Conservation (phyloP, 768 basidiomycete species). For the Boletus subparvulus region DNA sequence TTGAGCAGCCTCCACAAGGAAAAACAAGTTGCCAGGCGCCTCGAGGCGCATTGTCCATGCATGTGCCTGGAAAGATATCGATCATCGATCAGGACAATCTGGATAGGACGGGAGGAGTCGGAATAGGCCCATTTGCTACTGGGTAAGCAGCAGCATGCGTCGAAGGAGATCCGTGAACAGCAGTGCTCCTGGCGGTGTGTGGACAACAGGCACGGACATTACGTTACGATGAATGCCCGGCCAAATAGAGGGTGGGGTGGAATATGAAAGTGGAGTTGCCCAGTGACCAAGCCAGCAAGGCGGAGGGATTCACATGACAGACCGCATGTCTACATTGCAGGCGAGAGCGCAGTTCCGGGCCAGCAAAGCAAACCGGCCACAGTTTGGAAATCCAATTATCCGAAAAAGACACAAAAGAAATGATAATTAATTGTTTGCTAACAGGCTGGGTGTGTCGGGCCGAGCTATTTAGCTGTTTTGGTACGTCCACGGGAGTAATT, state of each 20-base stretch:
- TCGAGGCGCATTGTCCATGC: neutral
- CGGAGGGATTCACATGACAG: constrained; percentile 11
- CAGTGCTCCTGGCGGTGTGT: neutral
- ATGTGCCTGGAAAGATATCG: constrained; percentile 12
- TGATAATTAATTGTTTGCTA: neutral
- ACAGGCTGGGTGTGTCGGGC: constrained; percentile 13
- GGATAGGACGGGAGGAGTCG: constrained; percentile 14
- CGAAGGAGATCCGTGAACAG: no score
- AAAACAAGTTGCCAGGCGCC: neutral
- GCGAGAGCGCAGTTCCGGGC: neutral
- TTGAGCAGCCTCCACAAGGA: neutral
- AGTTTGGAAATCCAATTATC: constrained; percentile 6
- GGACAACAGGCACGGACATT: neutral
- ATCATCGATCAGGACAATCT: constrained; percentile 9
- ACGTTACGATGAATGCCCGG: neutral
- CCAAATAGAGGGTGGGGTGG: constrained; percentile 3
- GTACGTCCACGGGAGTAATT: constrained; percentile 20
- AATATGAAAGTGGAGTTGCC: constrained; percentile 10
- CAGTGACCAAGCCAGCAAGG: neutral
- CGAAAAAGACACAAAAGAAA: neutral
- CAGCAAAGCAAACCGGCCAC: neutral
- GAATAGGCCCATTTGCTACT: neutral
- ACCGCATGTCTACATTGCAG: constrained; percentile 7
- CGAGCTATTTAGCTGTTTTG: constrained; percentile 8
- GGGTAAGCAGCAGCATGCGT: neutral